Evolutionary conservation across 805 yeast species (phyloP), one percentile per base, ranked within the genome.

Genomic region (Cephaloascus fragrans): DNA sequence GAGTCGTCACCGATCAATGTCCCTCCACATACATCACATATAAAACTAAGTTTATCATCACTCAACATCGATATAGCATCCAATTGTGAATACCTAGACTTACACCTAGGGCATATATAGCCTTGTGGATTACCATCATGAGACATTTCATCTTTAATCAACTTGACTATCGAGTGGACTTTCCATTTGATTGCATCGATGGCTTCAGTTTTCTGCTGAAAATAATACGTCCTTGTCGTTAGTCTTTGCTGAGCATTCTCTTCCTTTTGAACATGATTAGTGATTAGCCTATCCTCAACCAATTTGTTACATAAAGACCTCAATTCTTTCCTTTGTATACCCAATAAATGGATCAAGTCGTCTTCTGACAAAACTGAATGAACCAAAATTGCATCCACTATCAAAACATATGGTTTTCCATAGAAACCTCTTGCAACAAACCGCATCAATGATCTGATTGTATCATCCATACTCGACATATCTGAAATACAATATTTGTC

Each of bases 131-230:
- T 89, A 19, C 87, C 79, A 50, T 82, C 84, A 46, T 79, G 83
- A 38, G 86, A 80, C 62, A 90, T 73, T 51, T 88, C 95, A 45
- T 83, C 85, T 53, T 86, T 86, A 40, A 89, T 69, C 39, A 70
- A 57, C 48, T 80, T 81, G 12, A 86, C 97, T 19, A 93, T 72
- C 36, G 84, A 76, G 56, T 90, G 96, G 42, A 90, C 84, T 53
- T 89, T 88, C 97, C 97, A 93, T 60, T 93, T 93, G 55, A 93
- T 78, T 3, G 96, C 78, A 61, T 93, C 98, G 32, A 93, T 85
- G 0, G 97, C 95, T 57, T 88, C 95, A 3, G 96, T 86, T 55
- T 75, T 77, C 53, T 87, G 96, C 39, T 90, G 80, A 57, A 75
- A 93, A 61, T 82, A 93, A 51, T 87, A 87, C 2, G 90, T 83